Base-by-base conservation (phyloP, 2,329 filamentous ascomycete genomes). In the Penicillium polonicum region DNA sequence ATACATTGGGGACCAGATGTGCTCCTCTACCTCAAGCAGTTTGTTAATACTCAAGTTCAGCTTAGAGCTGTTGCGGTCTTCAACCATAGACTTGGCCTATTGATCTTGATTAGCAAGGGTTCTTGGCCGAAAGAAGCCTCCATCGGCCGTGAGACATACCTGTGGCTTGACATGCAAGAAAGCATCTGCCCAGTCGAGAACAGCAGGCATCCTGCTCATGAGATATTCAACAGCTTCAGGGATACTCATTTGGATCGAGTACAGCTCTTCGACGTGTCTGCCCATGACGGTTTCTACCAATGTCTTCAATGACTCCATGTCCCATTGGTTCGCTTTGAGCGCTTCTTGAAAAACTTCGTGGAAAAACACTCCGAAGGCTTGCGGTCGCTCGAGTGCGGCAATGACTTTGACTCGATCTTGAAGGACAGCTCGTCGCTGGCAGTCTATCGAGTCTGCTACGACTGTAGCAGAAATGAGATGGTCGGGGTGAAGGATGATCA, bases 1-100 rank as follows among this genome's bases (percentile, higher is more conserved):
- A 71, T 96, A 99, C 85, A 92, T 93, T 0, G 94, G 94, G 7
- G 93, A 97, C 94, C 94, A 99, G 29, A 99, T 87, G 70, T 97
- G 94, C 74, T 99, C 94, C 72, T 99, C 94, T 10, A 99, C 90
- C 70, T 97, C 94, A 15, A 99, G 87, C 29, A 99, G 80, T 71
- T 97, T 99, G 68, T 88, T 95, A 65, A 99, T 87, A 65, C 90
- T 92, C 83, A 97, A 88, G 57, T 83, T 88, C 12, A 88, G 85
- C 64, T 87, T 88, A 52, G 88, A 85, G 41, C 88, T 89, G 69
- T 92, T 88, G 46, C 90, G 85, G 63, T 92, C 91, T 64, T 91
- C 88, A 25, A 95, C 88, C 41, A 91, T 72, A 3, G 91, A 92
- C 63, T 88, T 85, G 5, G 81, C 69, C 83, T 88, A 36, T 43